phyloP scores from a whole-genome alignment of 805 yeast genomes.

The Kazachstania psychrophila region DNA sequence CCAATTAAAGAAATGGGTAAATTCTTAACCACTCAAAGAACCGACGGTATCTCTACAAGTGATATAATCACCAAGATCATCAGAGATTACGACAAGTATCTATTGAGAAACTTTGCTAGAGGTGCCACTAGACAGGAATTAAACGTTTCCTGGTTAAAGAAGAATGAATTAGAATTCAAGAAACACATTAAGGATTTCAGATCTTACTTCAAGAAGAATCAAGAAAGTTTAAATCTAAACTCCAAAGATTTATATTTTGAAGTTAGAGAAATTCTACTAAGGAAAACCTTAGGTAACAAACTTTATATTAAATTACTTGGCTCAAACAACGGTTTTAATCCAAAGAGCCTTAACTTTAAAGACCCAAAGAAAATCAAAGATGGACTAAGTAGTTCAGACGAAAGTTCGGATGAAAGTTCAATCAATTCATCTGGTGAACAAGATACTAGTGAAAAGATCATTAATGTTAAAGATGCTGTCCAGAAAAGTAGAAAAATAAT shows the following conservation, averaged over 20 bases:
- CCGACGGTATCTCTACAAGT: conserved; percentile 92
- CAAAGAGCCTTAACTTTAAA: neutral
- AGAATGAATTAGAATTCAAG: conserved; percentile 89
- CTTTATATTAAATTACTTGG: conserved; percentile 25
- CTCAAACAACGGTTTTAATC: conserved; percentile 14
- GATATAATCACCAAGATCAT: conserved; percentile 93
- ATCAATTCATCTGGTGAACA: neutral
- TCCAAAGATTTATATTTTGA: conserved; percentile 80
- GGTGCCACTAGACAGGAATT: conserved; percentile 96
- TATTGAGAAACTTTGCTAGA: conserved; percentile 94
- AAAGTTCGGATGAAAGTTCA: neutral
- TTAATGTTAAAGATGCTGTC: conserved; percentile 5
- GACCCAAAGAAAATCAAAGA: conserved; percentile 40
- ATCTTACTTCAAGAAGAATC: conserved; percentile 72
- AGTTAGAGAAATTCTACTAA: conserved; percentile 56
- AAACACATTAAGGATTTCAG: conserved; percentile 85
- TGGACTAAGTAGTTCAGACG: conserved; percentile 1
- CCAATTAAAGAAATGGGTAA: conserved; percentile 86
- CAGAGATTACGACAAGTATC: conserved; percentile 90
- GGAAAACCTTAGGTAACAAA: conserved; percentile 28
- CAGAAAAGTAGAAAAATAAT: conserved; percentile 12
- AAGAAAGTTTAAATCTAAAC: conserved; percentile 54
- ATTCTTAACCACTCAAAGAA: conserved; percentile 90
- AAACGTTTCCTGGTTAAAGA: conserved; percentile 94
- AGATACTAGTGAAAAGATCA: conserved; percentile 2